Base-by-base conservation (phyloP, 768 basidiomycete species). In the Xanthoconium stramineum region DNA sequence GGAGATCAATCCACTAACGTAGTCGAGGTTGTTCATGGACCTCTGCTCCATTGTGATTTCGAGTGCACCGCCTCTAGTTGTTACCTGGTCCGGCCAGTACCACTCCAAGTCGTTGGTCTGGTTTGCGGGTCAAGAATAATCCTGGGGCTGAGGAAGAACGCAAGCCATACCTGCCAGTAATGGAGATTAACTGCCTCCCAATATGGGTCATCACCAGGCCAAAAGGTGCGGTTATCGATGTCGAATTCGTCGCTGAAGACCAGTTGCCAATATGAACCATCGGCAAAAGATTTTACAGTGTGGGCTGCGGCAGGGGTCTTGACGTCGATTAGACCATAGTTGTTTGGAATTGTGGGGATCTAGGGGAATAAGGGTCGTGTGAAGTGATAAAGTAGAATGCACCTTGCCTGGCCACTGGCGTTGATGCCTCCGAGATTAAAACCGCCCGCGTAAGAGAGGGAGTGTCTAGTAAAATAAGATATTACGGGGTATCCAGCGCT, bases 181-280 rank as follows among this genome's bases (percentile, higher is more conserved):
- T 92, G 86, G 46, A 92, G 77, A 72, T 91, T 80, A 3, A 78
- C 85, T 39, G 89, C 91, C 69, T 92, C 90, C 91, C 91, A 92
- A 68, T 87, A 94, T 8, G 92, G 88, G 70, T 95, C 93, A 68
- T 94, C 91, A 20, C 81, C 80, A n/a, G 69, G 53, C 91, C 91
- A 47, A 69, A 94, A 94, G 0, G 87, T 82, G 37, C 94, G 83
- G 15, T 88, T 86, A 6, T 88, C 84, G 9, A 74, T 75, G 56
- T 95, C 85, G 72, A 95, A 95, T 70, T 95, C 94, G 70, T 95
- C 93, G 39, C 89, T 91, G 70, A 92, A 94, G 5, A 93, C 84
- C 13, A 96, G 79, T 53, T 85, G 83, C 70, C 61, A 79, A 50
- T 79, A 71, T 11, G 75, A 73, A 24, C 86, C 79, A 61, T 86